Evolutionary conservation across 139 green algal species (phyloP).

Genomic region (Ettlia oleoabundans): DNA sequence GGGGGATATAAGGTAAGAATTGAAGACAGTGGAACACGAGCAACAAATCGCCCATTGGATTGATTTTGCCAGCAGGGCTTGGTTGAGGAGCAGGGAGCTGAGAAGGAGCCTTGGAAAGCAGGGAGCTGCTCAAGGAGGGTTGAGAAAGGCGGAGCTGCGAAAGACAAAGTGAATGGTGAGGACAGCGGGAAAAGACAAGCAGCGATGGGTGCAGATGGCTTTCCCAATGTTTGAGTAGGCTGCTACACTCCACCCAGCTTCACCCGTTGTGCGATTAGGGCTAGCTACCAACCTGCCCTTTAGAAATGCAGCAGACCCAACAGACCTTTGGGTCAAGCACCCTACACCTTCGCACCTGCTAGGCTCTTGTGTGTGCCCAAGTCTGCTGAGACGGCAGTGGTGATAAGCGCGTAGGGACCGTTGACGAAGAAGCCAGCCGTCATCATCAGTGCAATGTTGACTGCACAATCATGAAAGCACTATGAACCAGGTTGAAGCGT

Average conservation of each 20-base stretch:
- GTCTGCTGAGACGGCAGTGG: constrained; percentile 94
- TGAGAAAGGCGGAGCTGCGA: neutral
- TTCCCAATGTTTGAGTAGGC: no score
- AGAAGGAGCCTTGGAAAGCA: no score
- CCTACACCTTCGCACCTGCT: constrained; percentile 27
- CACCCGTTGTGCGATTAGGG: neutral
- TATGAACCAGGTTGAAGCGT: no score
- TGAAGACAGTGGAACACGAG: neutral
- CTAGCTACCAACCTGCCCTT: neutral
- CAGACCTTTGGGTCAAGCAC: no score
- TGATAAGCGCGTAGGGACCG: constrained; percentile 97
- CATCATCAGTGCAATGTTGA: constrained; percentile 91
- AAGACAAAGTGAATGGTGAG: neutral
- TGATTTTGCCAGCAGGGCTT: no score
- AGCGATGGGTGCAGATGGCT: no score
- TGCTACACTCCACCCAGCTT: no score
- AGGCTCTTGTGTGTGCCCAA: constrained; percentile 91
- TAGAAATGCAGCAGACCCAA: neutral
- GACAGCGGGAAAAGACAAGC: neutral
- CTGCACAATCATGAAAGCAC: no score
- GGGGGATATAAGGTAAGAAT: neutral
- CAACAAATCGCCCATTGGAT: no score
- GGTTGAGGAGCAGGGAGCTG: no score
- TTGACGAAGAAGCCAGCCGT: constrained; percentile 93
- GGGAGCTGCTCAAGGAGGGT: no score